Percentiles rank a stretch among this genome's conserved stretches.
These are phyloP conservation scores for Xylaria palmicola DNA, from an alignment of 495 filamentous ascomycete genomes.

Conservation along the genomic window DNA sequence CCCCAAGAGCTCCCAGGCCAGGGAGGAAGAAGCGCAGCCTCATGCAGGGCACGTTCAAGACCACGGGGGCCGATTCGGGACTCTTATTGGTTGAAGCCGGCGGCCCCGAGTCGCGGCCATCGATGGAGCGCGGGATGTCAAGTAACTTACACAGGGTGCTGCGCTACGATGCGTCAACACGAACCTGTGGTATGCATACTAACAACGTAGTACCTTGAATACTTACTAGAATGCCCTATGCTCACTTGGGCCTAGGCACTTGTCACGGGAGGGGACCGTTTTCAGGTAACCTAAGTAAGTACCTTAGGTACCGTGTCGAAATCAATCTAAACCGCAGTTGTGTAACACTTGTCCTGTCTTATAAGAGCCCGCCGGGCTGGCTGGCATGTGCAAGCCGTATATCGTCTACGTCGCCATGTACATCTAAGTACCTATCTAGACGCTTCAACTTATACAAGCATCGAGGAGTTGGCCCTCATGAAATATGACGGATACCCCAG, in stretches of 20 bases:
- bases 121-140: not conserved
- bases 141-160: not conserved
- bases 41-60: slow-evolving; percentile 9
- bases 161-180: not conserved
- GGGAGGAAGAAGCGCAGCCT: not conserved
- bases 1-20: not conserved
- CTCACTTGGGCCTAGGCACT: not conserved
- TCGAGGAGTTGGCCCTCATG: too few relatives aligned
- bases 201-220: not conserved
- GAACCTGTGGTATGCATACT: not conserved
- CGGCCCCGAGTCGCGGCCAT: not conserved
- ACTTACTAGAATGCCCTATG: too few relatives aligned
- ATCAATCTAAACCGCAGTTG: not conserved
- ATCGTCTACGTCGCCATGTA: too few relatives aligned
- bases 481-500: too few relatives aligned
- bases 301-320: not conserved
- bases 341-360: not conserved
- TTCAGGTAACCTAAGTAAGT: not conserved
- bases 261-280: too few relatives aligned
- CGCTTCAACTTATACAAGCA: too few relatives aligned
- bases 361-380: too few relatives aligned
- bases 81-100: slow-evolving; percentile 4
- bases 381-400: not conserved
- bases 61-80: slow-evolving; percentile 3
- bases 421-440: not conserved